Evolutionary conservation across 2,329 filamentous ascomycete genomes (phyloP).

Genomic region (Penicillium sp.): DNA sequence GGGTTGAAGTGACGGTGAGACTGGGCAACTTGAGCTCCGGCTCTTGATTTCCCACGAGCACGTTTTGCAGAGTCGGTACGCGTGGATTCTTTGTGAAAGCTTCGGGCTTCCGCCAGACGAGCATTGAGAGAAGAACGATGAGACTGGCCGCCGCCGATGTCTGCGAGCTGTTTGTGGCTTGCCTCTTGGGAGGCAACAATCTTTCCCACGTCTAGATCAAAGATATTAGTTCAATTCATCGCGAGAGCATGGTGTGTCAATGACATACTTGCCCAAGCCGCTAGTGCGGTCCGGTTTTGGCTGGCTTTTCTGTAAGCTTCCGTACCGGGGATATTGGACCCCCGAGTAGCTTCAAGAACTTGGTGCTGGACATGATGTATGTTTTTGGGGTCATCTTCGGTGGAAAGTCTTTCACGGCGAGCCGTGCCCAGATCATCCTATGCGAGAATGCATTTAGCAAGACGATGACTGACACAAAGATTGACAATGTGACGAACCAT

Average conservation of each 20-base stretch:
- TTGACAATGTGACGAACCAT: slow-evolving; percentile 23
- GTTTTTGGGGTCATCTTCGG: slow-evolving; percentile 22
- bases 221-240: slow-evolving; percentile 5
- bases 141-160: slow-evolving; percentile 38
- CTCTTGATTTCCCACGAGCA: neutral
- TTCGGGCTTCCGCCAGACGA: neutral
- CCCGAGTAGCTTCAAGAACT: slow-evolving; percentile 29
- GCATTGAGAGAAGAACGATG: slow-evolving; percentile 34
- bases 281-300: slow-evolving; percentile 6
- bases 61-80: neutral
- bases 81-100: neutral
- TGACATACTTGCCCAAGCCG: slow-evolving; percentile 35
- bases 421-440: slow-evolving; percentile 40
- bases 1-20: neutral
- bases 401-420: slow-evolving; percentile 38
- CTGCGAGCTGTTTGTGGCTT: slow-evolving; percentile 30
- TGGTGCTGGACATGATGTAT: slow-evolving; percentile 13
- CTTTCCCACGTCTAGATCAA: neutral
- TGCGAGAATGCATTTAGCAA: slow-evolving; percentile 1
- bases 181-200: slow-evolving; percentile 24
- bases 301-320: slow-evolving; percentile 14
- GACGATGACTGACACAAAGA: neutral
- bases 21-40: neutral
- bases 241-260: neutral
- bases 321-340: slow-evolving; percentile 32